Evolutionary conservation across 108 stramenopile genomes (phyloP).

Genomic region (Parmales sp.): DNA sequence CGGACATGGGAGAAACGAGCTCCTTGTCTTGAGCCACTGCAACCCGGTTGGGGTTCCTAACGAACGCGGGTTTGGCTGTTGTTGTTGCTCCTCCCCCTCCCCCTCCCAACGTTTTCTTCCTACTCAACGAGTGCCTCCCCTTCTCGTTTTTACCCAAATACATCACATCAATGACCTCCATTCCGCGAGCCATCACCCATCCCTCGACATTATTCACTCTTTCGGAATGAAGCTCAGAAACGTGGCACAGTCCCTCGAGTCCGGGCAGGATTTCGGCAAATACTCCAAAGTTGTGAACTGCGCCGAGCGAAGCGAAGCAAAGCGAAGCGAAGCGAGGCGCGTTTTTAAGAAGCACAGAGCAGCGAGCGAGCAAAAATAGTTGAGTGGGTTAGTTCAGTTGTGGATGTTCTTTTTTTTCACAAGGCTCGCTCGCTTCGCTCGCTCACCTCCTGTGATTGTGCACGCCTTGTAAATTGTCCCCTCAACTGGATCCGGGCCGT

Average conservation of each 20-base stretch:
- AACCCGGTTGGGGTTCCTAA: no score
- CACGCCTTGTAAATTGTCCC: conserved; percentile 50
- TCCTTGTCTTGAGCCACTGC: no score
- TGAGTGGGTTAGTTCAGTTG: no score
- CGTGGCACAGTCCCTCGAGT: conserved; percentile 67
- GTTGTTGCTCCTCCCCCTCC: conserved; percentile 16
- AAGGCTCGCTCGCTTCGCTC: no score
- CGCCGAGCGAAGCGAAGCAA: no score
- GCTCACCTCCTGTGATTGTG: conserved; percentile 62
- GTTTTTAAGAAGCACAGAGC: no score
- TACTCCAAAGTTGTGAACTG: conserved; percentile 70
- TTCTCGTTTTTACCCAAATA: conserved; percentile 62
- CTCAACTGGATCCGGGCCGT: conserved; percentile 61
- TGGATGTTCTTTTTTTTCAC: no score
- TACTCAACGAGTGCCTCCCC: conserved; percentile 58
- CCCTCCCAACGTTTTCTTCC: conserved; percentile 50
- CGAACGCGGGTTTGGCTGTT: no score
- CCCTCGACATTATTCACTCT: conserved; percentile 69
- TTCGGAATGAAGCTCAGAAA: conserved; percentile 65
- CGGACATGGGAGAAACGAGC: no score
- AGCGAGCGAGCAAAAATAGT: no score
- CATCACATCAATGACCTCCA: conserved; percentile 58
- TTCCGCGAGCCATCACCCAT: conserved; percentile 48
- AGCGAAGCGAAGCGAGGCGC: no score
- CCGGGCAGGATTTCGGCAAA: conserved; percentile 68